Conservation (phyloP, 441 rosid genomes). For the Breynia disticha region DNA sequence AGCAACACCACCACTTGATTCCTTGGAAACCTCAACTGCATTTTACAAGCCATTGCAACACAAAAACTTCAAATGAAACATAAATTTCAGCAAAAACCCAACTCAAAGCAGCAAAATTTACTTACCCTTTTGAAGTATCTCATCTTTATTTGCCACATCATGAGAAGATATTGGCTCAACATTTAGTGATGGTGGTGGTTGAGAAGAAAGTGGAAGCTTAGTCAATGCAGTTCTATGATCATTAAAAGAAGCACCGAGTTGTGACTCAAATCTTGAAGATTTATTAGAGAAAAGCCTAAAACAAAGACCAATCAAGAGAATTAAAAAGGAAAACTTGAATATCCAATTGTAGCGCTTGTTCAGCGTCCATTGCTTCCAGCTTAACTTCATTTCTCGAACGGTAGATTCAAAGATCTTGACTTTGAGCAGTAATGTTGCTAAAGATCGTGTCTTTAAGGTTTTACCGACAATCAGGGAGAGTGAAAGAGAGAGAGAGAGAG, state of each 20-base stretch:
- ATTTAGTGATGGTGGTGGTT: too few species aligned
- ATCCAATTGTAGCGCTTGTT: constrained; percentile 38
- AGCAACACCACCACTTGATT: constrained; percentile 11
- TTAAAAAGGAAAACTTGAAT: constrained; percentile 37
- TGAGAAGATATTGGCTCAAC: too few species aligned
- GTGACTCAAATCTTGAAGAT: constrained; percentile 34
- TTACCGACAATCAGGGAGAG: too few species aligned
- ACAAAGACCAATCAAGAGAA: constrained; percentile 45
- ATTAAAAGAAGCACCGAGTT: constrained; percentile 26
- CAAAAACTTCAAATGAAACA: constrained; percentile 14
- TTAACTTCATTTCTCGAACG: constrained; percentile 45
- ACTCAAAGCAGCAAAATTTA: constrained; percentile 1
- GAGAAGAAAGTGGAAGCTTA: constrained; percentile 9
- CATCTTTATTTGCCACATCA: too few species aligned
- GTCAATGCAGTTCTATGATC: constrained; percentile 19
- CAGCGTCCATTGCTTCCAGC: constrained; percentile 27
- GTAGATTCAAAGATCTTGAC: too few species aligned
- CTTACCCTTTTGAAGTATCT: too few species aligned
- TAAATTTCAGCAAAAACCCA: constrained; percentile 9
- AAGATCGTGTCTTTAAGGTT: too few species aligned
- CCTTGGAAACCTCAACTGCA: constrained; percentile 3
- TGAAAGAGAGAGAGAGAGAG: too few species aligned
- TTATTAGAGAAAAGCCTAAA: constrained; percentile 43
- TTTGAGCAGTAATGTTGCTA: too few species aligned
- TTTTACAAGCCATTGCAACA: too few species aligned